Conservation (phyloP, 116 monocot genomes). For the Trichopus zeylanicus region DNA sequence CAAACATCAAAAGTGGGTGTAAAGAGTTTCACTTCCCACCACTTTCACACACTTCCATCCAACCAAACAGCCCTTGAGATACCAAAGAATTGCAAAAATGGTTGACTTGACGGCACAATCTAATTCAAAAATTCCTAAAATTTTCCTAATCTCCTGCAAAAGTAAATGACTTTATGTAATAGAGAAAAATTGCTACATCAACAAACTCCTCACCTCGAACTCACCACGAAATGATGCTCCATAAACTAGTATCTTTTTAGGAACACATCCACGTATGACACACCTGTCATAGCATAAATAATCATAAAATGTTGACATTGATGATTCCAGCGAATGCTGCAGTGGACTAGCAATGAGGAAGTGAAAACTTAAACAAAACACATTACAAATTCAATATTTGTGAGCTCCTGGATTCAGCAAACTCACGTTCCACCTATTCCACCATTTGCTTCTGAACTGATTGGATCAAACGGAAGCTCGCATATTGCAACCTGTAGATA, state of each 20-base stretch:
- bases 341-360: not conserved
- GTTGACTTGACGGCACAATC: too few relatives aligned
- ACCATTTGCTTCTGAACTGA: constrained; percentile 83
- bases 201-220: constrained; percentile 56
- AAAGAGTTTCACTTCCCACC: too few relatives aligned
- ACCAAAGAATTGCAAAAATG: too few relatives aligned
- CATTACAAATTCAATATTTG: not conserved
- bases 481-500: constrained; percentile 83
- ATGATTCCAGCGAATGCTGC: not conserved
- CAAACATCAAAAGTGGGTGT: too few relatives aligned
- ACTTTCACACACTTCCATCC: too few relatives aligned
- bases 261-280: constrained; percentile 97
- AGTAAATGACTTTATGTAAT: too few relatives aligned
- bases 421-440: constrained; percentile 99
- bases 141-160: too few relatives aligned
- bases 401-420: not conserved
- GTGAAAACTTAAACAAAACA: not conserved
- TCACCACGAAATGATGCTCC: constrained; percentile 82
- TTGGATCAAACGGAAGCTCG: constrained; percentile 96
- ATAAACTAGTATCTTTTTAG: constrained; percentile 97
- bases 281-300: constrained; percentile 49
- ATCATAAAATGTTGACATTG: not conserved
- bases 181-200: not conserved
- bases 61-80: too few relatives aligned
- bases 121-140: too few relatives aligned